Conservation (phyloP, 352 stramenopile genomes). For the Phytophthora boehmeriae region DNA sequence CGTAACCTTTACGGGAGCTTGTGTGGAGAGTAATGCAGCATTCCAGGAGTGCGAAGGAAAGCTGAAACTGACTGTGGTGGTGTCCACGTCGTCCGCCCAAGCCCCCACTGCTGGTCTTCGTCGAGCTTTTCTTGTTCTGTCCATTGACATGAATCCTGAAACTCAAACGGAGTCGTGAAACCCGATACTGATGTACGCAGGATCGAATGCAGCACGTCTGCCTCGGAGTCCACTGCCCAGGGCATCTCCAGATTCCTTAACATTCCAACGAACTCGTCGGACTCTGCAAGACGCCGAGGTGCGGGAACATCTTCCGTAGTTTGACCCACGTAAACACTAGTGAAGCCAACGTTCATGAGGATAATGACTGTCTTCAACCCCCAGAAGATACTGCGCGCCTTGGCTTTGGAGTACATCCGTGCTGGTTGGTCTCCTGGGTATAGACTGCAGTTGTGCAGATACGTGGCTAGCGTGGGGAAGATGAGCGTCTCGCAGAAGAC, state of each 20-base stretch:
- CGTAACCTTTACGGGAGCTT: constrained; percentile 7
- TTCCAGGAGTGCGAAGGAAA: constrained; percentile 43
- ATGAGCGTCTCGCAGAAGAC: constrained; percentile 66
- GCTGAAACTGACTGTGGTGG: constrained; percentile 42
- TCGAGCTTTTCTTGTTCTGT: constrained; percentile 2
- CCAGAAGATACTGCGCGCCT: constrained; percentile 59
- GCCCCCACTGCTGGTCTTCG: constrained; percentile 24
- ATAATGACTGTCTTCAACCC: constrained; percentile 64
- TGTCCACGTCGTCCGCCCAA: constrained; percentile 42
- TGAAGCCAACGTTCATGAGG: constrained; percentile 67
- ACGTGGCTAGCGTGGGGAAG: constrained; percentile 59
- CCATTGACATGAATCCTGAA: constrained; percentile 26
- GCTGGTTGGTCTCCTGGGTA: constrained; percentile 60
- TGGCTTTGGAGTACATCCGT: constrained; percentile 49
- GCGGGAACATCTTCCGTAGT: constrained; percentile 4
- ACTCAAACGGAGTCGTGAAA: constrained; percentile 29
- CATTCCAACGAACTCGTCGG: constrained; percentile 7
- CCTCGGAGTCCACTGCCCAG: constrained; percentile 5
- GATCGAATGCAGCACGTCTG: constrained; percentile 32
- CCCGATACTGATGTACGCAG: constrained; percentile 25
- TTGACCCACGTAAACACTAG: constrained; percentile 62
- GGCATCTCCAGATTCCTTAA: constrained; percentile 16
- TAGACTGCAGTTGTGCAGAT: constrained; percentile 64
- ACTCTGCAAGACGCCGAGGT: constrained; percentile 14
- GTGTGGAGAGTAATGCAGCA: constrained; percentile 17